These are phyloP conservation scores for Eutrema yunnanense DNA, from an alignment of 345 rosid genomes.

Conservation along the genomic window DNA sequence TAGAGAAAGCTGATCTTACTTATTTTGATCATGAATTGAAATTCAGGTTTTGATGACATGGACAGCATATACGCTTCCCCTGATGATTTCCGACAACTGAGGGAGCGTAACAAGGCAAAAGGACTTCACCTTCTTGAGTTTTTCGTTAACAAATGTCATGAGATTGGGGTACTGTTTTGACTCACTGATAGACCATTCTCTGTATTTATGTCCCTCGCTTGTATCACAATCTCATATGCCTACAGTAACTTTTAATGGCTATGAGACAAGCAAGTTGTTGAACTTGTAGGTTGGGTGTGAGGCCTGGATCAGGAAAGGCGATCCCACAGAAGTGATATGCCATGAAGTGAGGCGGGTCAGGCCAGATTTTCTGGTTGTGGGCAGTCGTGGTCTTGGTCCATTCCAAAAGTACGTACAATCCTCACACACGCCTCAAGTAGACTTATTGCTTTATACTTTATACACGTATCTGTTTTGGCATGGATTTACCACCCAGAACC, in stretches of 20 bases:
- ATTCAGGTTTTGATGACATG: constrained; percentile 73
- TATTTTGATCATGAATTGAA: background rate
- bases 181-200: background rate
- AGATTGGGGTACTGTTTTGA: constrained; percentile 54
- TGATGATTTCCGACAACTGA: constrained; percentile 63
- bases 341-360: constrained; percentile 71
- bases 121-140: constrained; percentile 85
- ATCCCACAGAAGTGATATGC: constrained; percentile 84
- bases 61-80: constrained; percentile 88
- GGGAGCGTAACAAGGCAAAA: constrained; percentile 49
- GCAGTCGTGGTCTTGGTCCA: constrained; percentile 92
- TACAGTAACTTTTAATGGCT: background rate
- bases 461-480: background rate
- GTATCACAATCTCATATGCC: background rate
- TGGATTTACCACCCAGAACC: background rate
- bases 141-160: constrained; percentile 73
- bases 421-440: background rate
- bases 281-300: constrained; percentile 64
- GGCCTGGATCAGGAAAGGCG: constrained; percentile 89
- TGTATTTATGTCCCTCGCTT: background rate
- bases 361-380: constrained; percentile 87
- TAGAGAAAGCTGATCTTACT: background rate
- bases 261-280: background rate
- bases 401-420: constrained; percentile 63
- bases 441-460: background rate